Percentiles rank a stretch among this genome's conserved stretches.
Evolutionary conservation across 306 rosid species (phyloP).

Genomic region (Biancaea sappan): DNA sequence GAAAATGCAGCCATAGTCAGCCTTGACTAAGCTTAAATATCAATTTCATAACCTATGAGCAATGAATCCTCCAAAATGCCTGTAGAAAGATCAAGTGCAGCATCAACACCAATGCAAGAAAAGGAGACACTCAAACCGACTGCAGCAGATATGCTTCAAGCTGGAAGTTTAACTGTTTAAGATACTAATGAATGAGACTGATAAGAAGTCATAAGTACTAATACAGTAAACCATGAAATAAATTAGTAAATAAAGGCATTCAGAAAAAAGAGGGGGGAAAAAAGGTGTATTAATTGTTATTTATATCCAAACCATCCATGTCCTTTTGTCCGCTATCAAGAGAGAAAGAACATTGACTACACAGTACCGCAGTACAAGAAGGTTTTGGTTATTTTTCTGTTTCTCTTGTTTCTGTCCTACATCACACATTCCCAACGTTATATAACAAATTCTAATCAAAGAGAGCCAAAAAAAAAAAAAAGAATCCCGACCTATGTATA

Average conservation of each 20-base stretch:
- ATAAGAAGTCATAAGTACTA: background rate
- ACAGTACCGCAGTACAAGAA: background rate
- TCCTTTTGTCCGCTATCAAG: background rate
- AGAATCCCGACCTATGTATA: background rate
- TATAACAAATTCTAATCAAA: background rate
- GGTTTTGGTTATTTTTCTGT: background rate
- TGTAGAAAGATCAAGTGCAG: background rate
- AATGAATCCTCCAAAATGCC: background rate
- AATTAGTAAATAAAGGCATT: background rate
- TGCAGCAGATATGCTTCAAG: background rate
- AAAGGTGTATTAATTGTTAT: background rate
- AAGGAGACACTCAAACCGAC: background rate
- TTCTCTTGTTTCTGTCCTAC: background rate
- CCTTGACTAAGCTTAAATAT: background rate
- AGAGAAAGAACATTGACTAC: background rate
- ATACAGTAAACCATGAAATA: background rate
- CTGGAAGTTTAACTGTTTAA: conserved; percentile 16
- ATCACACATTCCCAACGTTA: background rate
- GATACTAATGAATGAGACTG: background rate
- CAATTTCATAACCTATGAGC: background rate
- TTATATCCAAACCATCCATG: conserved; percentile 6
- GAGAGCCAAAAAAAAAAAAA: too few relatives aligned
- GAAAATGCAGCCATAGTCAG: background rate
- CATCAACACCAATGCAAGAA: background rate
- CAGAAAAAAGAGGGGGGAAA: background rate